Evolutionary conservation across 2,329 filamentous ascomycete species (phyloP).

Genomic region (Aspergillus novofumigatus): DNA sequence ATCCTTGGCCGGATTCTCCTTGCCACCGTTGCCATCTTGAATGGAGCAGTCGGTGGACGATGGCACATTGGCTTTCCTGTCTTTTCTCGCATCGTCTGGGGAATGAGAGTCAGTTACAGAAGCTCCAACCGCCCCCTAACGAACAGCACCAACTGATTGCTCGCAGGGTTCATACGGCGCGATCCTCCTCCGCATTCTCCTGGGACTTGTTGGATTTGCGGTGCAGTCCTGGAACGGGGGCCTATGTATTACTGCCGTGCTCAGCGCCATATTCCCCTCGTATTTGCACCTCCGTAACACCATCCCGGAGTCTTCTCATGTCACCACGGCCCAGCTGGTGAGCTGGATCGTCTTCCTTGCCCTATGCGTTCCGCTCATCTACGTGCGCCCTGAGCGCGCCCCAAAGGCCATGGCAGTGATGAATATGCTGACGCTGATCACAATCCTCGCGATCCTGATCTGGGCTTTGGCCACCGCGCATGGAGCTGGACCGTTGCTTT

Average conservation of each 20-base stretch:
- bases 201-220: conserved; percentile 13
- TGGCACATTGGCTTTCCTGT: conserved; percentile 28
- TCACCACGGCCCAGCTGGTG: conserved; percentile 45
- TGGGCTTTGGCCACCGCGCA: conserved; percentile 42
- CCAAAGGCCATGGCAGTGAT: conserved; percentile 42
- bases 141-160: neutral
- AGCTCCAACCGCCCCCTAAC: neutral
- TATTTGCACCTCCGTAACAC: conserved; percentile 42
- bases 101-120: conserved; percentile 16
- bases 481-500: conserved; percentile 41
- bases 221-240: conserved; percentile 49
- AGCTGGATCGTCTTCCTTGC: conserved; percentile 45
- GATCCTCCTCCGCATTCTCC: neutral
- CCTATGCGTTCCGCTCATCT: conserved; percentile 43
- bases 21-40: no score
- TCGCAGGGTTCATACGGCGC: neutral
- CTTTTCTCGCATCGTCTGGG: conserved; percentile 31
- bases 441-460: conserved; percentile 41
- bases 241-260: conserved; percentile 31
- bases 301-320: conserved; percentile 40
- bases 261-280: conserved; percentile 44
- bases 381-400: conserved; percentile 44
- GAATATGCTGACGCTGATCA: conserved; percentile 38
- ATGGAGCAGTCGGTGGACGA: no score
- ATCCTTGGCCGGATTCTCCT: no score